phyloP scores from a whole-genome alignment of 2,329 filamentous ascomycete genomes.

The Penicillium thymicola region DNA sequence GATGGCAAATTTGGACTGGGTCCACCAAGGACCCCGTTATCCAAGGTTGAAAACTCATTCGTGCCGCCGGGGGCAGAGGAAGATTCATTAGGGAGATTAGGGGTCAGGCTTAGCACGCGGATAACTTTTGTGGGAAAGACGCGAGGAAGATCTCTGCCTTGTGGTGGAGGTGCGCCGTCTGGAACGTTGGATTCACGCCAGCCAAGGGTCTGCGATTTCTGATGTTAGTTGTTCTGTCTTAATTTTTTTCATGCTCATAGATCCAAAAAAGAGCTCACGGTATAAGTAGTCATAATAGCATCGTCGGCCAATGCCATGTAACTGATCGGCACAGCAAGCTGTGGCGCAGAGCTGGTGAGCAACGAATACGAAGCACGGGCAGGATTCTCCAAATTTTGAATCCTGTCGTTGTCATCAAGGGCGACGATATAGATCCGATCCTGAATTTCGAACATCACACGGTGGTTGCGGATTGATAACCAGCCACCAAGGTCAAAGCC shows the following conservation, averaged over 20 bases:
- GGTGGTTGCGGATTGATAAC: constrained; percentile 44
- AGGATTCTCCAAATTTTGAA: constrained; percentile 21
- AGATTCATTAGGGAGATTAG: constrained; percentile 19
- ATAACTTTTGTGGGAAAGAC: constrained; percentile 42
- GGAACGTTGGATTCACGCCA: constrained; percentile 27
- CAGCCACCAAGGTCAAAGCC: constrained; percentile 49
- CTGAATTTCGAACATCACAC: constrained; percentile 45
- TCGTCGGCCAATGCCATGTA: constrained; percentile 50
- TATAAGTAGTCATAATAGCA: constrained; percentile 48
- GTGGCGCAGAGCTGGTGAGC: constrained; percentile 36
- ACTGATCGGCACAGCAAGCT: constrained; percentile 44
- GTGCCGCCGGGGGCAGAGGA: not conserved
- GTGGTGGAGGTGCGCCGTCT: constrained; percentile 13
- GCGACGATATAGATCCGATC: constrained; percentile 45
- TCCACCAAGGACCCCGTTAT: not conserved
- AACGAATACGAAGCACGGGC: constrained; percentile 32
- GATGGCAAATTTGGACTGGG: constrained; percentile 7
- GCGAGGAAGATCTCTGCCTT: constrained; percentile 25
- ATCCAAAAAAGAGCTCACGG: constrained; percentile 23
- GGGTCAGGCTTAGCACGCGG: constrained; percentile 40
- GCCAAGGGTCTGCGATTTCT: constrained; percentile 27
- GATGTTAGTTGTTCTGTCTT: constrained; percentile 11
- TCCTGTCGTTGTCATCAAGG: constrained; percentile 34
- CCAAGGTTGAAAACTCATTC: not conserved
- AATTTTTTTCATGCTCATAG: not conserved